A percentile compares a stretch with the other conserved stretches of the same genome.
These are phyloP conservation scores for Mortierella alpina DNA, from an alignment of 192 early-diverging fungal species.

Conservation along the genomic window DNA sequence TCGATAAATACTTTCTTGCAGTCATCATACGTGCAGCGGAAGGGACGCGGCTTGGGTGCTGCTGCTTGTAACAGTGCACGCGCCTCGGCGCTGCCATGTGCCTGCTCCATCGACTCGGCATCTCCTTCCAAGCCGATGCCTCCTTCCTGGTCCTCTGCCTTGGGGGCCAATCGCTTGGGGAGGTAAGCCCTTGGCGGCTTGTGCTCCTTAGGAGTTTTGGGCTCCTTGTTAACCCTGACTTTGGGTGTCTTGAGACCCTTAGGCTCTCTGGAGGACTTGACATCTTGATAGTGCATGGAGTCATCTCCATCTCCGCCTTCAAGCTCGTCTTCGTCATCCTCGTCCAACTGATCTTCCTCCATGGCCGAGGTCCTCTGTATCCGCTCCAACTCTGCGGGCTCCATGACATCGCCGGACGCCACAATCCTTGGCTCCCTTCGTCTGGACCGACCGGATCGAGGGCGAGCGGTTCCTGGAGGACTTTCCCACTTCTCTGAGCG, in stretches of 20 bases:
- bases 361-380: constrained; percentile 7
- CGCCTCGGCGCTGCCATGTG: not conserved
- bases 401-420: constrained; percentile 51
- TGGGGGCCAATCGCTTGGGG: constrained; percentile 20
- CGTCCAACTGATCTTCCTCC: constrained; percentile 28
- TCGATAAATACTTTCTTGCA: constrained; percentile 55
- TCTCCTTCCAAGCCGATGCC: constrained; percentile 5
- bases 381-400: constrained; percentile 25
- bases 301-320: constrained; percentile 23
- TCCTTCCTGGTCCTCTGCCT: constrained; percentile 2
- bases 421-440: constrained; percentile 48
- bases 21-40: constrained; percentile 48
- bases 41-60: constrained; percentile 33
- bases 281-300: not conserved
- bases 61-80: not conserved
- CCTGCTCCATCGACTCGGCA: not conserved
- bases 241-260: constrained; percentile 18
- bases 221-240: constrained; percentile 5
- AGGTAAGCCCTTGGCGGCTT: constrained; percentile 13
- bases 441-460: constrained; percentile 43
- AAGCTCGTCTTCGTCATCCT: constrained; percentile 22
- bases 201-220: constrained; percentile 13
- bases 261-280: constrained; percentile 10
- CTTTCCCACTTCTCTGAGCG: constrained; percentile 54
- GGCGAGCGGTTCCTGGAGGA: constrained; percentile 39